Evolutionary conservation across 2,329 filamentous ascomycete genomes (phyloP).

Genomic region (Trichoderma oligosporum): DNA sequence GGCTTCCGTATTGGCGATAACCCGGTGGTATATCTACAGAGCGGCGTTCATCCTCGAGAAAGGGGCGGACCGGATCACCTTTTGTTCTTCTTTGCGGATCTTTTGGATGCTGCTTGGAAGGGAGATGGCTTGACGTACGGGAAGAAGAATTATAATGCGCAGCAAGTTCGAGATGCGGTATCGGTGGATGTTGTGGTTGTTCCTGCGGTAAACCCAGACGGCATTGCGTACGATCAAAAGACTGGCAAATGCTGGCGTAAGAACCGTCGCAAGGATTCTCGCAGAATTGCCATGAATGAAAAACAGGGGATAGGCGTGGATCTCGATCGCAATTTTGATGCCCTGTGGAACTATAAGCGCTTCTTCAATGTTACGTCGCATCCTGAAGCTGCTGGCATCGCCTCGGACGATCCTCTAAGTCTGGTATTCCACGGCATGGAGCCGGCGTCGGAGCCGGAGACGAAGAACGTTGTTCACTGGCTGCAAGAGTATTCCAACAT

Average conservation of each 20-base stretch:
- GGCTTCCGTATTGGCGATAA: slow-evolving; percentile 45
- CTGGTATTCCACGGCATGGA: slow-evolving; percentile 50
- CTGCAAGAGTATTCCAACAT: slow-evolving; percentile 47
- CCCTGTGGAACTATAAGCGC: slow-evolving; percentile 51
- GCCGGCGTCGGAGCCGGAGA: slow-evolving; percentile 54
- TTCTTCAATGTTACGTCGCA: slow-evolving; percentile 40
- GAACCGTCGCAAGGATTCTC: slow-evolving; percentile 54
- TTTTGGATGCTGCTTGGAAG: slow-evolving; percentile 49
- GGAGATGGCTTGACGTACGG: slow-evolving; percentile 50
- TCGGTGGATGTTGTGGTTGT: slow-evolving; percentile 51
- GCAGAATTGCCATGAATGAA: slow-evolving; percentile 36
- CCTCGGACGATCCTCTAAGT: slow-evolving; percentile 37
- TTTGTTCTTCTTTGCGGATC: slow-evolving; percentile 56
- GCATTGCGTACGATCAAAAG: slow-evolving; percentile 48
- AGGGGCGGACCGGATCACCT: slow-evolving; percentile 54
- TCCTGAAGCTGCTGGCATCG: slow-evolving; percentile 31
- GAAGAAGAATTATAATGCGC: slow-evolving; percentile 46
- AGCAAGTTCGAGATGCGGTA: slow-evolving; percentile 49
- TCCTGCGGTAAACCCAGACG: slow-evolving; percentile 51
- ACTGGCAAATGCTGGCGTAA: slow-evolving; percentile 52
- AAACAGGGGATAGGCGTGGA: slow-evolving; percentile 44
- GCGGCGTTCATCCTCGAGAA: slow-evolving; percentile 55
- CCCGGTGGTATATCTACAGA: slow-evolving; percentile 50
- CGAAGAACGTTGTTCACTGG: slow-evolving; percentile 50
- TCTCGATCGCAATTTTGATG: slow-evolving; percentile 56